Percentiles rank a stretch among this genome's conserved stretches.
Conservation (phyloP, 345 rosid species). For the Salix purpurea region DNA sequence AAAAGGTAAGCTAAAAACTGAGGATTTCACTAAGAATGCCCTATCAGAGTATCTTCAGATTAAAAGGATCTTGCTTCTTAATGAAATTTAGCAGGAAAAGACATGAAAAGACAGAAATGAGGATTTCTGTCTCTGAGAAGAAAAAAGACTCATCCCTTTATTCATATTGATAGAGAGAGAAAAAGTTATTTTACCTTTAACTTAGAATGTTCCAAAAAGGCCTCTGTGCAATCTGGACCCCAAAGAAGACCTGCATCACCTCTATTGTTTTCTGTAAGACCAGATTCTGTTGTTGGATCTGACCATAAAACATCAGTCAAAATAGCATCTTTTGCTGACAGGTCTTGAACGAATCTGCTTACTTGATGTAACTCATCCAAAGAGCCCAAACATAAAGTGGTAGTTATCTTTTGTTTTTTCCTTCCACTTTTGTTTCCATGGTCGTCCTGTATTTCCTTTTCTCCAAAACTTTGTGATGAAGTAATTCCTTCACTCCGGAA, state of each 20-base stretch:
- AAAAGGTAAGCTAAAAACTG: no score
- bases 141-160: neutral
- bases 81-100: no score
- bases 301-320: constrained; percentile 43
- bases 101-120: neutral
- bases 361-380: constrained; percentile 34
- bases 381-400: constrained; percentile 30
- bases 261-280: constrained; percentile 31
- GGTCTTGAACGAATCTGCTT: constrained; percentile 35
- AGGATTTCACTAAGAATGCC: no score
- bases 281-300: constrained; percentile 37
- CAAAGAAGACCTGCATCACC: constrained; percentile 32
- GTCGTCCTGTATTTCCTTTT: neutral
- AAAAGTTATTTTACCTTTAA: constrained; percentile 26
- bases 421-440: constrained; percentile 13
- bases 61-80: no score
- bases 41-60: no score
- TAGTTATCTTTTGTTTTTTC: neutral
- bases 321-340: constrained; percentile 24
- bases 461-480: neutral
- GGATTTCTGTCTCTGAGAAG: neutral
- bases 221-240: constrained; percentile 46
- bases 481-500: constrained; percentile 28
- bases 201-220: constrained; percentile 30
- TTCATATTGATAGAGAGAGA: neutral